Evolutionary conservation across 2,329 filamentous ascomycete species (phyloP).

Genomic region (Calonectria ilicicola): DNA sequence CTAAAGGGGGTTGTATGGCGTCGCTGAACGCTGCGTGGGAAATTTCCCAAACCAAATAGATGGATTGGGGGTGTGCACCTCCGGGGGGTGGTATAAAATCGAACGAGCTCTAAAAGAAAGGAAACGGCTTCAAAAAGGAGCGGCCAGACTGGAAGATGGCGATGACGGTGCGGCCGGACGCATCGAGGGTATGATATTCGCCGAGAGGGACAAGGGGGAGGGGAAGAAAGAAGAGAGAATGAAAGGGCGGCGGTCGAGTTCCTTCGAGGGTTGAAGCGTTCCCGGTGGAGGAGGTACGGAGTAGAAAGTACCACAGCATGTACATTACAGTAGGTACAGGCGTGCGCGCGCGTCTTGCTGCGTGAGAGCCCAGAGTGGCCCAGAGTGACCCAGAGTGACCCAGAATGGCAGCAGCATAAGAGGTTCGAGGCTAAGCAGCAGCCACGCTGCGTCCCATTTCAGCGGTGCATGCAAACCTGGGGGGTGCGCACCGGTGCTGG

Average conservation of each 20-base stretch:
- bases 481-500: background rate
- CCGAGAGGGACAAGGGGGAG: slow-evolving; percentile 22
- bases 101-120: slow-evolving; percentile 34
- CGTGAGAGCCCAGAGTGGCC: slow-evolving; percentile 4
- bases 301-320: background rate
- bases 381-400: slow-evolving; percentile 2
- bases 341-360: background rate
- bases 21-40: slow-evolving; percentile 32
- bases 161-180: slow-evolving; percentile 45
- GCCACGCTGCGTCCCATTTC: slow-evolving; percentile 13
- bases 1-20: slow-evolving; percentile 42
- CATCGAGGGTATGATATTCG: slow-evolving; percentile 44
- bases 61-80: slow-evolving; percentile 31
- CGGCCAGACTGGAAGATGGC: slow-evolving; percentile 36
- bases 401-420: background rate
- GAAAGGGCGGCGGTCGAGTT: slow-evolving; percentile 17
- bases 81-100: slow-evolving; percentile 33
- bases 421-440: slow-evolving; percentile 26
- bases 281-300: slow-evolving; percentile 13
- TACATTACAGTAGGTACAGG: background rate
- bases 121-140: slow-evolving; percentile 45
- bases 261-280: slow-evolving; percentile 18
- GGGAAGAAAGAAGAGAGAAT: slow-evolving; percentile 9
- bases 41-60: slow-evolving; percentile 38
- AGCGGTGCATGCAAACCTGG: slow-evolving; percentile 3